Base-by-base conservation (phyloP, 352 stramenopile species). In the Blastocystis sp. region DNA sequence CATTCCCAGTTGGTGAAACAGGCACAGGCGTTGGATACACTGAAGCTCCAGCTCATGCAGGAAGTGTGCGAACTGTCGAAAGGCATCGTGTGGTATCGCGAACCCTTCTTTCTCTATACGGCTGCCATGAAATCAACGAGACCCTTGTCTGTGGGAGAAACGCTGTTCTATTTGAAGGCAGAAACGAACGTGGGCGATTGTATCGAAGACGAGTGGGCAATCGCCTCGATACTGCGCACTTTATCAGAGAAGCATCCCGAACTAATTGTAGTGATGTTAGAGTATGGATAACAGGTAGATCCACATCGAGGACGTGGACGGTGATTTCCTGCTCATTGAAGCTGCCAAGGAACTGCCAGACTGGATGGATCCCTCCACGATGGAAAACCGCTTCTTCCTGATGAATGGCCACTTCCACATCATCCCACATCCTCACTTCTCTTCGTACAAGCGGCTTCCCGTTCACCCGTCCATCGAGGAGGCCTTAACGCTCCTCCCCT, bases 351-450 rank as follows among this genome's bases (percentile, higher is more conserved):
- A 19, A 23, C 71, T 81, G 43, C 71, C 71, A 10, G 71, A 81
- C 21, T 81, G 71, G 71, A 61, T 81, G 45, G 71, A 81, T 67
- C 71, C 71, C 0, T 38, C 10, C 62, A 61, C 52, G 11, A 81
- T 81, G 71, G 40, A 64, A 5, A 81, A 81, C 28, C 71, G 71
- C 28, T 81, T 81, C 52, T 81, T 81, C 34, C n/a, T 81, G 1
- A 19, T 10, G 9, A 23, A 66, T 17, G 71, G 71, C 11, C 23
- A 74, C 17, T 74, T 74, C 45, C 9, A 53, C 21, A 74, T 74
- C 41, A 19, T 74, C 41, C 64, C 64, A n/a, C 71, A 81, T 43
- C 52, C 52, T 34, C 43, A 81, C 21, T 59, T 66, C 28, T 64
- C 52, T 21, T 14, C 71, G 19, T 64, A 40, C 28, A 40, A 23